Conservation (phyloP, 768 basidiomycete genomes). For the Boletus rubroflammeus region DNA sequence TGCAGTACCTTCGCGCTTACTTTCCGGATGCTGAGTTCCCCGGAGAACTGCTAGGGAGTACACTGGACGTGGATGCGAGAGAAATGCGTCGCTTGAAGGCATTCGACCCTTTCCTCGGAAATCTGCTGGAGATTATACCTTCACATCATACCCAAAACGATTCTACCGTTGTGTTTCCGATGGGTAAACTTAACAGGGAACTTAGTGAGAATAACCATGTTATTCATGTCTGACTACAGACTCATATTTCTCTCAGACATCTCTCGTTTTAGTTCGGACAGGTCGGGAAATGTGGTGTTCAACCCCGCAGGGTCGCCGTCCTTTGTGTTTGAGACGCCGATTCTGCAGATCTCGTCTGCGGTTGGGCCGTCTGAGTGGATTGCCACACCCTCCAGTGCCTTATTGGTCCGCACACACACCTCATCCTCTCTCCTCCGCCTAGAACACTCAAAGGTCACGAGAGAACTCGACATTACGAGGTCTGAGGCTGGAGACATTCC, state of each 20-base stretch:
- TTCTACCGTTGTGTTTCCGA: conserved; percentile 52
- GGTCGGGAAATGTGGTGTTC: conserved; percentile 18
- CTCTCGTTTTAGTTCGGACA: conserved; percentile 35
- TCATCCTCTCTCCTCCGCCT: conserved; percentile 41
- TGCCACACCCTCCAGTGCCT: conserved; percentile 10
- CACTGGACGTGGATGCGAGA: conserved; percentile 46
- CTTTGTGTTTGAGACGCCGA: conserved; percentile 60
- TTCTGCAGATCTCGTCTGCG: conserved; percentile 55
- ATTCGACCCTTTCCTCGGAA: conserved; percentile 60
- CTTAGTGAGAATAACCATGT: conserved; percentile 49
- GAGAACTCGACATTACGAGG: conserved; percentile 38
- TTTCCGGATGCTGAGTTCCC: conserved; percentile 75
- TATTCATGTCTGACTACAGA: neutral
- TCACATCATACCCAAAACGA: conserved; percentile 25
- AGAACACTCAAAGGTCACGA: conserved; percentile 22
- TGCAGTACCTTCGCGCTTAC: conserved; percentile 66
- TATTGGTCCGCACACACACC: conserved; percentile 46
- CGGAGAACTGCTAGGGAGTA: conserved; percentile 57
- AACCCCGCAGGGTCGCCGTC: conserved; percentile 39
- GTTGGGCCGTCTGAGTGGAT: conserved; percentile 14
- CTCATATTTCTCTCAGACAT: conserved; percentile 40
- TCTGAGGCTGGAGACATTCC: conserved; percentile 39
- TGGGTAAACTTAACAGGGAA: conserved; percentile 54
- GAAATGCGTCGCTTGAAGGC: conserved; percentile 31
- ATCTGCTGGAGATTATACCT: conserved; percentile 44